Conservation (phyloP, 805 yeast genomes). For the Komagataella pastoris region DNA sequence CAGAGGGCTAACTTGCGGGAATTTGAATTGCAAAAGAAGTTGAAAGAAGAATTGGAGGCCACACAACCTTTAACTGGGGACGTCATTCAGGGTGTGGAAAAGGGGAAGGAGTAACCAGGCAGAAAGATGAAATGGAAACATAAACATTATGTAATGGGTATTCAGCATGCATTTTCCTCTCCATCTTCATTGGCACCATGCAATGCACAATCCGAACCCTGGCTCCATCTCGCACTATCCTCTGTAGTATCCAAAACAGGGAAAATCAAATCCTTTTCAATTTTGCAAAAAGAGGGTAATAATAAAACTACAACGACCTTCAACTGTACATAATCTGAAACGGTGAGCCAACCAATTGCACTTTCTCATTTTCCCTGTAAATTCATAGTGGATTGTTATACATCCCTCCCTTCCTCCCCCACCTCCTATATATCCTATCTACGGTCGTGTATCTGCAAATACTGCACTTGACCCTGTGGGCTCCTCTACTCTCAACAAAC, state of each 20-base stretch:
- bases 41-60: conserved; percentile 41
- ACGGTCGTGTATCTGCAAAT: background rate
- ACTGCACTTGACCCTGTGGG: background rate
- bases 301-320: too few species aligned
- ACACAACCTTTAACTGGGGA: conserved; percentile 54
- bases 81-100: conserved; percentile 26
- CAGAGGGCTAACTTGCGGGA: conserved; percentile 48
- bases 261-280: background rate
- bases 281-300: too few species aligned
- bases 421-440: background rate
- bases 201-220: background rate
- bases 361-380: background rate
- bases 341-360: background rate
- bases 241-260: too few species aligned
- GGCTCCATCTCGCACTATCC: too few species aligned
- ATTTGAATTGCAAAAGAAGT: conserved; percentile 49
- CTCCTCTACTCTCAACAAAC: background rate
- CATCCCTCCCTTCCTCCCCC: background rate
- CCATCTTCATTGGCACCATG: background rate
- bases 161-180: background rate
- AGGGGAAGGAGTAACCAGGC: background rate
- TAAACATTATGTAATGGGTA: background rate
- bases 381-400: background rate
- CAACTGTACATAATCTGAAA: too few species aligned
- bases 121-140: too few species aligned